Evolutionary conservation across 2,329 filamentous ascomycete species (phyloP).

Genomic region (Fonsecaea nubica): DNA sequence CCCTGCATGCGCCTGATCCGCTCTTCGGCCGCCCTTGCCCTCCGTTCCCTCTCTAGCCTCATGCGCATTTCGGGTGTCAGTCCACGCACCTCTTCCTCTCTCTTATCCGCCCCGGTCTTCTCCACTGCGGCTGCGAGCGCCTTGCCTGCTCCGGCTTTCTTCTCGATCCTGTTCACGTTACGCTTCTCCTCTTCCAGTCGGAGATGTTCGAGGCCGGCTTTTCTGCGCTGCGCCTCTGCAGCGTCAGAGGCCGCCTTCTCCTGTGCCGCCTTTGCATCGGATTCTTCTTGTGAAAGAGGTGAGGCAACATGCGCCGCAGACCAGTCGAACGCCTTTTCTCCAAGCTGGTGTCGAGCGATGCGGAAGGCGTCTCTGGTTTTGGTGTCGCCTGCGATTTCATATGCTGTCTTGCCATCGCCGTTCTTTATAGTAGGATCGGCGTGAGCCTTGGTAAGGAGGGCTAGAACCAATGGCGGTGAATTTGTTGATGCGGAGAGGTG

Average conservation of each 20-base stretch:
- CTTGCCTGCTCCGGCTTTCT: constrained; percentile 58
- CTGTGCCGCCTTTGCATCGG: constrained; percentile 69
- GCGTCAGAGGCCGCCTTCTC: constrained; percentile 73
- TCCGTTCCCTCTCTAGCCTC: constrained; percentile 83
- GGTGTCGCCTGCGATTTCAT: constrained; percentile 85
- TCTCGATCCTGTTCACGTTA: constrained; percentile 52
- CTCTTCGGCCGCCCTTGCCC: constrained; percentile 90
- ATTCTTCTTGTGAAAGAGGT: constrained; percentile 73
- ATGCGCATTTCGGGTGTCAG: constrained; percentile 86
- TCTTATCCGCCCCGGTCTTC: constrained; percentile 79
- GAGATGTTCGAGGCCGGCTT: constrained; percentile 75
- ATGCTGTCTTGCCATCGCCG: constrained; percentile 79
- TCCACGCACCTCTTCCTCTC: constrained; percentile 82
- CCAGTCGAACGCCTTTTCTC: constrained; percentile 81
- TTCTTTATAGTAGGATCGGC: constrained; percentile 76
- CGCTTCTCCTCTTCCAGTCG: constrained; percentile 63
- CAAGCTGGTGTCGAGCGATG: constrained; percentile 80
- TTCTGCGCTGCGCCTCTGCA: constrained; percentile 73
- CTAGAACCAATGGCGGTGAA: constrained; percentile 75
- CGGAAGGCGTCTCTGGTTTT: constrained; percentile 89
- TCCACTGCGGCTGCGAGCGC: constrained; percentile 62
- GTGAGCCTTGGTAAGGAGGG: constrained; percentile 74
- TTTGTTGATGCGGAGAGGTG: constrained; percentile 86
- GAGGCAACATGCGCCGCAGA: constrained; percentile 74
- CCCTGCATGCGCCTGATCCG: constrained; percentile 72